These are phyloP conservation scores for Geotrichum aggregatum DNA, from an alignment of 1,139 yeast species.

Conservation along the genomic window DNA sequence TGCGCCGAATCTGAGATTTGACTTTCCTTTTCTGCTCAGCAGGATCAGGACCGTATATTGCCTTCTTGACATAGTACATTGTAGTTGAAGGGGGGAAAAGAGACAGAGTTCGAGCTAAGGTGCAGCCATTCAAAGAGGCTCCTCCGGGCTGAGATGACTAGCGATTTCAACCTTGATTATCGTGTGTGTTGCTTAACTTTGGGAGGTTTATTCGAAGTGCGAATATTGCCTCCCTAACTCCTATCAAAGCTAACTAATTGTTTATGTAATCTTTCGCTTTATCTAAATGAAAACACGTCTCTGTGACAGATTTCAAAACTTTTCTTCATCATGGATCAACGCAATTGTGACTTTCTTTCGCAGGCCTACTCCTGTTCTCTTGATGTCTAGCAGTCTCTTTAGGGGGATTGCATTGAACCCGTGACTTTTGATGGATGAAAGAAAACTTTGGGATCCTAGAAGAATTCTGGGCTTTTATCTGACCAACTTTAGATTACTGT, in stretches of 20 bases:
- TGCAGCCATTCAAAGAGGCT: not conserved
- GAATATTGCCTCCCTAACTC: slow-evolving; percentile 1
- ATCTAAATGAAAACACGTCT: too few species aligned
- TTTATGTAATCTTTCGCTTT: too few species aligned
- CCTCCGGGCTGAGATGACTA: not conserved
- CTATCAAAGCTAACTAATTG: too few species aligned
- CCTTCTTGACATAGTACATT: slow-evolving; percentile 56
- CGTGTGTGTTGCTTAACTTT: not conserved
- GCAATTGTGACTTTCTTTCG: not conserved
- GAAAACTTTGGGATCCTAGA: not conserved
- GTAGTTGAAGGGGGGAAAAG: not conserved
- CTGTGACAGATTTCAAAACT: not conserved
- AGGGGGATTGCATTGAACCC: not conserved
- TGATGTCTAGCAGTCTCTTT: not conserved
- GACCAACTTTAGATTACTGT: slow-evolving; percentile 1
- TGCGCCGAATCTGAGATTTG: slow-evolving; percentile 74
- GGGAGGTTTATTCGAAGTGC: not conserved
- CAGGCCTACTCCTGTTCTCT: slow-evolving; percentile 1
- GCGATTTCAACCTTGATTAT: not conserved
- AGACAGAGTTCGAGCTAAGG: too few species aligned
- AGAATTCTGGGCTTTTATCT: not conserved
- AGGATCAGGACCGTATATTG: slow-evolving; percentile 95
- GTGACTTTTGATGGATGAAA: not conserved
- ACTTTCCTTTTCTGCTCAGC: slow-evolving; percentile 89
- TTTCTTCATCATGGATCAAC: not conserved